These are phyloP conservation scores for Astrocystis sublimbata DNA, from an alignment of 495 filamentous ascomycete species.

Conservation along the genomic window DNA sequence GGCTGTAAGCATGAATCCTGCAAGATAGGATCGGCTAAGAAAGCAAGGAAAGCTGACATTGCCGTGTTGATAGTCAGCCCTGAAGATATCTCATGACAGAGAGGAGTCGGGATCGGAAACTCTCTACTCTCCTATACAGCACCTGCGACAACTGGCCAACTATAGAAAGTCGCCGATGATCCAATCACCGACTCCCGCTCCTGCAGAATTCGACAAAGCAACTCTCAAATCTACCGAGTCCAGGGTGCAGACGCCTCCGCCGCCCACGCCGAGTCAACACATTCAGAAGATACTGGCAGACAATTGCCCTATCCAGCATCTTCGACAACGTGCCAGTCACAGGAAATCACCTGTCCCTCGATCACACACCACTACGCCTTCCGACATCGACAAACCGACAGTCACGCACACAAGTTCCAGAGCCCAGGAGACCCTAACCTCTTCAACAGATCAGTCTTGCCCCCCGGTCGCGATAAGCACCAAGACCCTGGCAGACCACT, in stretches of 20 bases:
- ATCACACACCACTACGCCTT: background rate
- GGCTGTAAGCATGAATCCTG: background rate
- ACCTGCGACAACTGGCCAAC: constrained; percentile 17
- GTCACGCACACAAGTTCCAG: too few relatives aligned
- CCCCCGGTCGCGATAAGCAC: too few relatives aligned
- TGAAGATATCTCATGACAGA: constrained; percentile 7
- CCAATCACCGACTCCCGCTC: background rate
- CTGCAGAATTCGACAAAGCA: background rate
- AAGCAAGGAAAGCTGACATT: background rate
- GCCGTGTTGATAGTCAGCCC: constrained; percentile 11
- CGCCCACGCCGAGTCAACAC: too few relatives aligned
- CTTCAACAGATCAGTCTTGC: too few relatives aligned
- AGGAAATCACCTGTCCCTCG: constrained; percentile 19
- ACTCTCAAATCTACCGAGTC: background rate
- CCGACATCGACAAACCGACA: background rate
- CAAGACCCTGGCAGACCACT: constrained; percentile 20
- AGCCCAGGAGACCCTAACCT: too few relatives aligned
- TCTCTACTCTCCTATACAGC: constrained; percentile 17
- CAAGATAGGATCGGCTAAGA: too few relatives aligned
- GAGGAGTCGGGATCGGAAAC: constrained; percentile 22
- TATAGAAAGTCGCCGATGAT: constrained; percentile 17
- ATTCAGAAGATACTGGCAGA: constrained; percentile 21
- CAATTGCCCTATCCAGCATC: too few relatives aligned
- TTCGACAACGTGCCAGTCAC: constrained; percentile 18
- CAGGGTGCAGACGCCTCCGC: too few relatives aligned